These are phyloP conservation scores for Apiotrichum gamsii DNA, from an alignment of 1,284 basidiomycete genomes.

Conservation along the genomic window DNA sequence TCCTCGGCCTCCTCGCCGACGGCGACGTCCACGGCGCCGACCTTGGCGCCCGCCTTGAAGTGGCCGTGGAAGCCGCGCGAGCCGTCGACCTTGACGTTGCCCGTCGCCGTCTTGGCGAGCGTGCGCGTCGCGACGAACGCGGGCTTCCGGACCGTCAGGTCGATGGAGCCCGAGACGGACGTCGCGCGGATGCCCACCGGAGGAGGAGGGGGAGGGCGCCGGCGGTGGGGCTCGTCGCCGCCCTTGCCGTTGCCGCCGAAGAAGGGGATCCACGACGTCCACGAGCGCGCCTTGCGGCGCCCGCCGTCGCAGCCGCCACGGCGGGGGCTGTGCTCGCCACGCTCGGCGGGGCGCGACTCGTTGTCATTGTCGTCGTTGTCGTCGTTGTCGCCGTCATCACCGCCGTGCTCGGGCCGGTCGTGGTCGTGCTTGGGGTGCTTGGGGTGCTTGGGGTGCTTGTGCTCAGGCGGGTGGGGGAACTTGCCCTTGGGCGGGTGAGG, in stretches of 20 bases:
- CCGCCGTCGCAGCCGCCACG: background rate
- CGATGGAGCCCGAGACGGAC: slow-evolving; percentile 23
- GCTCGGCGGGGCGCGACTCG: slow-evolving; percentile 6
- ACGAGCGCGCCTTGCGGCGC: background rate
- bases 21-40: slow-evolving; percentile 20
- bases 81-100: slow-evolving; percentile 42
- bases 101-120: slow-evolving; percentile 48
- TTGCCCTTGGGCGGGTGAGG: slow-evolving; percentile 1
- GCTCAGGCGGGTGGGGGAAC: no score
- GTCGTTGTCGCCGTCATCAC: slow-evolving; percentile 5
- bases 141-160: slow-evolving; percentile 18
- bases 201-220: slow-evolving; percentile 6
- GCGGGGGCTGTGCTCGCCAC: background rate
- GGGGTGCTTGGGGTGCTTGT: slow-evolving; percentile 9
- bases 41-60: slow-evolving; percentile 21
- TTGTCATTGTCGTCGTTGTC: slow-evolving; percentile 17
- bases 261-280: background rate
- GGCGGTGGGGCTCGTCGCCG: background rate
- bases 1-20: no score
- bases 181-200: slow-evolving; percentile 26
- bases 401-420: slow-evolving; percentile 4
- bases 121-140: slow-evolving; percentile 35
- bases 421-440: slow-evolving; percentile 8
- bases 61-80: slow-evolving; percentile 23
- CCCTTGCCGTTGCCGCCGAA: slow-evolving; percentile 10